Evolutionary conservation across 257 asterid genomes (phyloP).

Genomic region (Penstemon barbatus): DNA sequence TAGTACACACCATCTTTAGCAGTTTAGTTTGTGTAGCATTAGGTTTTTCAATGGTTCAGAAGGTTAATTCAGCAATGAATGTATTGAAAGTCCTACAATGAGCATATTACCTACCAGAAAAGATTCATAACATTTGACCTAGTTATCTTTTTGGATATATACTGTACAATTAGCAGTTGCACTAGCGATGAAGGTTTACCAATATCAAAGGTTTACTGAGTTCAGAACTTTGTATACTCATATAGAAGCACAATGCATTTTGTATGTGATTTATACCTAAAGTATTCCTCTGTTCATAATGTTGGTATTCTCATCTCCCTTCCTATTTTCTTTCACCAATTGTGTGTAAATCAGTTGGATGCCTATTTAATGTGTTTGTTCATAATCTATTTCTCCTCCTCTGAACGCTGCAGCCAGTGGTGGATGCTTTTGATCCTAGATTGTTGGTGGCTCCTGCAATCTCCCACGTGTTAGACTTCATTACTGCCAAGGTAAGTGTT

Average conservation of each 20-base stretch:
- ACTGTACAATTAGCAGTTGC: not conserved
- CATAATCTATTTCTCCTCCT: conserved; percentile 18
- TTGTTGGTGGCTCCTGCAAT: conserved; percentile 93
- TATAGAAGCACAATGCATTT: not conserved
- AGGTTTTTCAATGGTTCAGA: not conserved
- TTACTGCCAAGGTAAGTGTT: conserved; percentile 48
- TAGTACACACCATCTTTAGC: not conserved
- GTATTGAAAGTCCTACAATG: not conserved
- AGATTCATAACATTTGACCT: not conserved
- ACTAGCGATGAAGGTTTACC: not conserved
- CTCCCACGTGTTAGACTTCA: conserved; percentile 75
- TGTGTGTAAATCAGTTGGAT: conserved; percentile 1
- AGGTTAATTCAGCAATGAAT: no score
- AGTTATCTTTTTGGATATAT: not conserved
- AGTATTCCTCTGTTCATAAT: not conserved
- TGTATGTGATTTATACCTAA: conserved; percentile 8
- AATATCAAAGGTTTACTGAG: conserved; percentile 1
- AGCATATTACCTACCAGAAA: conserved; percentile 2
- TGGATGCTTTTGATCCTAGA: conserved; percentile 97
- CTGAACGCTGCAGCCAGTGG: conserved; percentile 57
- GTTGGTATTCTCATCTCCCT: conserved; percentile 7
- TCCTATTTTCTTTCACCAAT: conserved; percentile 20
- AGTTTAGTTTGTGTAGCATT: not conserved
- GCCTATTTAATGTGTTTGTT: conserved; percentile 16
- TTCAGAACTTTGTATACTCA: conserved; percentile 8